Conservation (phyloP, 371 early-diverging fungal genomes). For the Mucor velutinosus region DNA sequence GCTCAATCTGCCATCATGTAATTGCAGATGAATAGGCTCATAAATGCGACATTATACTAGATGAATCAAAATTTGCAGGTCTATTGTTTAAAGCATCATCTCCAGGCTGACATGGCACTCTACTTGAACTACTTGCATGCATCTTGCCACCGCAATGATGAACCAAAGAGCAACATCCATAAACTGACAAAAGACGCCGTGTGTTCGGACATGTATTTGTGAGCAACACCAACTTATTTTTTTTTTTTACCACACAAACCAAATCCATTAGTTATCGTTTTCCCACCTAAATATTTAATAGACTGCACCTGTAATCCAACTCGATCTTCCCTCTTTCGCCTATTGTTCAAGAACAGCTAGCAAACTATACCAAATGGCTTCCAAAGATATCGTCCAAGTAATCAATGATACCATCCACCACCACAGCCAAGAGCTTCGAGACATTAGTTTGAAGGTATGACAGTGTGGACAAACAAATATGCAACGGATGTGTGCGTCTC, state of each 20-base stretch:
- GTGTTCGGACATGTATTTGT: background rate
- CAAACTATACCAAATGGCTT: conserved; percentile 1
- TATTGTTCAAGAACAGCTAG: background rate
- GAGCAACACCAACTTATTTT: background rate
- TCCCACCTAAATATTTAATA: background rate
- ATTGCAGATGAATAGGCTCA: no score
- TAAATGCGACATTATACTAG: no score
- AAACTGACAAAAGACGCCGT: background rate
- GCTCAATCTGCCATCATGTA: no score
- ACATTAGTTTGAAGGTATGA: conserved; percentile 25
- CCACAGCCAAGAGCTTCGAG: conserved; percentile 17
- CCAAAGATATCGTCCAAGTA: conserved; percentile 4
- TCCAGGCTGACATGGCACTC: no score
- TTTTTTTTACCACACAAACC: background rate
- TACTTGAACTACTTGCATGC: no score
- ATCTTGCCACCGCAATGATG: no score
- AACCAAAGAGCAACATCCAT: background rate
- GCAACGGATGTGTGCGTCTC: background rate
- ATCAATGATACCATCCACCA: conserved; percentile 16
- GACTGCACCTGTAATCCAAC: background rate
- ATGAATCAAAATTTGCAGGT: no score
- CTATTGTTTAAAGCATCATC: no score
- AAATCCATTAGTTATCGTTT: background rate
- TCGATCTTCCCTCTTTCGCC: background rate
- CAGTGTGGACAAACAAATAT: background rate